These are phyloP conservation scores for Exobasidium cylindrosporum DNA, from an alignment of 1,284 basidiomycete genomes.

Conservation along the genomic window DNA sequence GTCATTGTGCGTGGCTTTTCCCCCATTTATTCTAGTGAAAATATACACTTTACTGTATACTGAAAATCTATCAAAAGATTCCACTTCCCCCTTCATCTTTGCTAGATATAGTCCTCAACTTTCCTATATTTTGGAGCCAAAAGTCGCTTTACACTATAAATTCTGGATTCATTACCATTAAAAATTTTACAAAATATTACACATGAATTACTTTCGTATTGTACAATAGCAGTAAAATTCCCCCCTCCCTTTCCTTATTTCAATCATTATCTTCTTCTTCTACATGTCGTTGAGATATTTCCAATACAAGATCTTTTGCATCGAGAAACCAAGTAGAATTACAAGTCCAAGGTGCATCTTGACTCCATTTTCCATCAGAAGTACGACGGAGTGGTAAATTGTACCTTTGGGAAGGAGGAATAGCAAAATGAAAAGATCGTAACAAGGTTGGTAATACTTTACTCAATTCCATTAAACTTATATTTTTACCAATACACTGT, in stretches of 20 bases:
- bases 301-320: neutral
- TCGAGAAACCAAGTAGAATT: constrained; percentile 4
- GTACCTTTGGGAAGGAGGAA: neutral
- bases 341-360: neutral
- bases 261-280: too few species aligned
- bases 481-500: constrained; percentile 46
- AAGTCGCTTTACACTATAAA: constrained; percentile 9
- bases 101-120: constrained; percentile 21
- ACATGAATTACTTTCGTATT: too few species aligned
- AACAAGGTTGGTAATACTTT: constrained; percentile 44
- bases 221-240: too few species aligned
- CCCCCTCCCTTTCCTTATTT: too few species aligned
- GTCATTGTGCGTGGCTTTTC: constrained; percentile 6
- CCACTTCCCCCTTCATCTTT: constrained; percentile 25
- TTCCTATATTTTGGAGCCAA: too few species aligned
- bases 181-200: too few species aligned
- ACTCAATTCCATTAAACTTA: constrained; percentile 46
- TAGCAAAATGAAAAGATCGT: constrained; percentile 28
- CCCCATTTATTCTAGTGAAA: neutral
- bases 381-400: neutral
- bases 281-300: neutral
- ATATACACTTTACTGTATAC: neutral
- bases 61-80: constrained; percentile 18
- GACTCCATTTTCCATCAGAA: constrained; percentile 1
- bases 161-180: too few species aligned